Base-by-base conservation (phyloP, 345 rosid genomes). In the Gossypium stocksii region DNA sequence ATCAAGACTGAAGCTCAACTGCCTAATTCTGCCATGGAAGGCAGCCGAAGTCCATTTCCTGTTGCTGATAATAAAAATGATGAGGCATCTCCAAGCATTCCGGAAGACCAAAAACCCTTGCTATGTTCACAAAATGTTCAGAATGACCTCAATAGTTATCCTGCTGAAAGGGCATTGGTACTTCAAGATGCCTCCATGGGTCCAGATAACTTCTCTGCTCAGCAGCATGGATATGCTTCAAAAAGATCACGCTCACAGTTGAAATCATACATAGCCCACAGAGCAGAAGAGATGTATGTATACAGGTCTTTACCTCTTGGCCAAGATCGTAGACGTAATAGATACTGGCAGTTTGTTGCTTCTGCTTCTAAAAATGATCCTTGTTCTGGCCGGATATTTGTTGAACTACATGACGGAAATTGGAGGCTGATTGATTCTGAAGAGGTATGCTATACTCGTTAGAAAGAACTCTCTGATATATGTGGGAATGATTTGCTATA, bases 251-350 rank as follows among this genome's bases (percentile, higher is more conserved):
- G 91, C 62, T 90, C 97, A 27, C 93, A 89, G 75, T 75, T 91
- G 80, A 96, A 96, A 85, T 90, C 99, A 43, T 96, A 91, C 68
- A 87, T 93, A 72, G 86, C 87, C 71, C 98, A 96, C 79, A 79
- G 80, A 83, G 92, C 99, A 38, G 99, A 96, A 88, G 98, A 96
- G 86, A 90, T 89, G 74, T 90, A 90, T 81, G 89, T 85, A 14
- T 96, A 91, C 80, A 85, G 97, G 86, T 96, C 99, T 78, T 87
- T 96, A 84, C 98, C 99, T 41, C 95, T 96, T 62, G 99, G 99
- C 77, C 97, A 89, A 83, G 99, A 96, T 82, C 92, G 99, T n/a
- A 87, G 95, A 79, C 91, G 87, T 70, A 93, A 96, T 79, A 88
- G 97, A 71, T 96, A 96, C 81, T 96, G 98, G 98, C 98, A 86